Evolutionary conservation across 768 basidiomycete species (phyloP).

Genomic region (Boletellus ananiceps): DNA sequence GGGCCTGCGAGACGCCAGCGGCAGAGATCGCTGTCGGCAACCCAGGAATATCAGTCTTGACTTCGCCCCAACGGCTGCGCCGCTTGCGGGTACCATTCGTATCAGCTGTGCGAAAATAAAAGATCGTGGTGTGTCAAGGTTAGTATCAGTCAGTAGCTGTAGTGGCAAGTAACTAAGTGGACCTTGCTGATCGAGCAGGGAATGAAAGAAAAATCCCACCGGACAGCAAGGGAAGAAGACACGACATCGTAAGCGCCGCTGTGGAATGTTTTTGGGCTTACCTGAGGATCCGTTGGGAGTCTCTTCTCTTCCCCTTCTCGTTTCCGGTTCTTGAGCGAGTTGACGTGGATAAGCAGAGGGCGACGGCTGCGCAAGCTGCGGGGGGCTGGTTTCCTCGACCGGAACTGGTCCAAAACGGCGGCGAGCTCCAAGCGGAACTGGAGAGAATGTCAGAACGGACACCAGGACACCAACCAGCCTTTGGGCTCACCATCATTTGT

Average conservation of each 20-base stretch:
- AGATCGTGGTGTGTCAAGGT: constrained; percentile 44
- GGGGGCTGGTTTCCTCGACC: constrained; percentile 73
- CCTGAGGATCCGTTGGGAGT: constrained; percentile 67
- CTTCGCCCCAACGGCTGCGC: constrained; percentile 97
- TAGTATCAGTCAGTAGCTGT: constrained; percentile 48
- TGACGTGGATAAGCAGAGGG: constrained; percentile 80
- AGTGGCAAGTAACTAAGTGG: constrained; percentile 32
- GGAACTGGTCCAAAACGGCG: constrained; percentile 90
- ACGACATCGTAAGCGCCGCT: constrained; percentile 36
- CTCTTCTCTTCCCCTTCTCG: constrained; percentile 65
- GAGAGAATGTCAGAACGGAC: constrained; percentile 15
- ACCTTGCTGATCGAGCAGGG: constrained; percentile 29
- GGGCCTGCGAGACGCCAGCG: constrained; percentile 89
- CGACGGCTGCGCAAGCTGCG: constrained; percentile 83
- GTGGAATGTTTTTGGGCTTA: constrained; percentile 50
- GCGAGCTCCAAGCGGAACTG: constrained; percentile 79
- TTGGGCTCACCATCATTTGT: constrained; percentile 83
- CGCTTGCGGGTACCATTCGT: constrained; percentile 89
- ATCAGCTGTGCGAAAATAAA: constrained; percentile 56
- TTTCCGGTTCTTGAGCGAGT: constrained; percentile 50
- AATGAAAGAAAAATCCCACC: constrained; percentile 26
- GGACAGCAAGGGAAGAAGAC: constrained; percentile 34
- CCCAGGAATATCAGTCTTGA: constrained; percentile 85
- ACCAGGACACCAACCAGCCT: constrained; percentile 2
- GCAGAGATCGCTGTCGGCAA: constrained; percentile 92